These are phyloP conservation scores for Paraglomus brasilianum DNA, from an alignment of 192 early-diverging fungal genomes.

Conservation along the genomic window DNA sequence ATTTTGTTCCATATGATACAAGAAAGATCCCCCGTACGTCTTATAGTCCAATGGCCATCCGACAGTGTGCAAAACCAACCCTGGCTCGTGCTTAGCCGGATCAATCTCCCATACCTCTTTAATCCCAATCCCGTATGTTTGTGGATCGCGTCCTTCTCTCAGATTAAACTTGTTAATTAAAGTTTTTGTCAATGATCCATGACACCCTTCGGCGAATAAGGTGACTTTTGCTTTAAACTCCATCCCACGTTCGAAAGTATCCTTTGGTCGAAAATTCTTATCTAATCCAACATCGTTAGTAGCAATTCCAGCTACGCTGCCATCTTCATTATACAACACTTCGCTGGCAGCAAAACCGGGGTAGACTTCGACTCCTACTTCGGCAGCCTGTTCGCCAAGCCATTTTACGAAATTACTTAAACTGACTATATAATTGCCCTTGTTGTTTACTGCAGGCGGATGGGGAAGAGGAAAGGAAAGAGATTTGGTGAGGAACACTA, in stretches of 20 bases:
- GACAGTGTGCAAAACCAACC: slow-evolving; percentile 80
- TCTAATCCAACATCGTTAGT: slow-evolving; percentile 95
- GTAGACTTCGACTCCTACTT: slow-evolving; percentile 93
- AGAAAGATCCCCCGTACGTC: slow-evolving; percentile 93
- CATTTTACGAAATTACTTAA: slow-evolving; percentile 92
- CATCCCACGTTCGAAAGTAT: slow-evolving; percentile 92
- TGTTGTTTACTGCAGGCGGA: slow-evolving; percentile 93
- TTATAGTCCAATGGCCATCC: slow-evolving; percentile 90
- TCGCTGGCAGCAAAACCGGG: slow-evolving; percentile 89
- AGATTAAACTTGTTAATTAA: slow-evolving; percentile 86
- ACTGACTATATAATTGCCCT: slow-evolving; percentile 97
- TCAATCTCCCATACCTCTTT: slow-evolving; percentile 99
- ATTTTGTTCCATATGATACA: slow-evolving; percentile 94
- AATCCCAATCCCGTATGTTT: slow-evolving; percentile 94
- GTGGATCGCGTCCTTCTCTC: slow-evolving; percentile 79
- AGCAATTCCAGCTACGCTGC: slow-evolving; percentile 87
- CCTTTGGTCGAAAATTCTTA: slow-evolving; percentile 84
- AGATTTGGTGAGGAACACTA: slow-evolving; percentile 80
- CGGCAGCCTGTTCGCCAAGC: slow-evolving; percentile 96
- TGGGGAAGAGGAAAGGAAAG: slow-evolving; percentile 81
- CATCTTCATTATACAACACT: slow-evolving; percentile 91
- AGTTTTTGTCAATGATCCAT: slow-evolving; percentile 92
- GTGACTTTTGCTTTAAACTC: slow-evolving; percentile 92
- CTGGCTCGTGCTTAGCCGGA: slow-evolving; percentile 78
- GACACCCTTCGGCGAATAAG: slow-evolving; percentile 97